Evolutionary conservation across 305 asterid species (phyloP), one percentile per base, ranked within the genome.

Genomic region (Fraxinus platypoda): DNA sequence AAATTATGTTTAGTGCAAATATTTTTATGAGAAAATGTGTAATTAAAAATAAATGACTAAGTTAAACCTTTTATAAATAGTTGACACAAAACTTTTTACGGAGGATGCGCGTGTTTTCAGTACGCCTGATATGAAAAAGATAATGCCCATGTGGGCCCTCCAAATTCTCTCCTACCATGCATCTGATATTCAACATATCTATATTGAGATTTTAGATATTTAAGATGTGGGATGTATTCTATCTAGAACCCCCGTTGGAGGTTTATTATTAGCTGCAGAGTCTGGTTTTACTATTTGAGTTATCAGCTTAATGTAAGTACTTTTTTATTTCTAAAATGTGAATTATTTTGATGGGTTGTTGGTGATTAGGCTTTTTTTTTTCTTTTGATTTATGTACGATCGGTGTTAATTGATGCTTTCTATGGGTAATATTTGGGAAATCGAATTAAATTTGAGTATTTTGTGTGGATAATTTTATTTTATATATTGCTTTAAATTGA

Each of bases 291-390:
- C 80, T 82, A 79, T 78, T 59, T 75, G 52, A 75, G 70, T 78
- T 85, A 9, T 74, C 86, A 23, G 78, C 76, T 84, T 70, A 71
- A 75, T 26, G 92, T 90, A 87, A 90, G 91, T 89, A 84, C 77
- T 84, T 82, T 19, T 74, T 74, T n/a, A 49, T 81, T 49, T 79
- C 73, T 66, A 25, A 66, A 66, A 11, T 8, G 73, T 25, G 73
- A 26, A 25, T 66, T 25, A 66, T 66, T 26, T 66, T 66, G 6
- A 25, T 26, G 73, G 33, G 35, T 25, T 25, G n/a, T 62, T 66
- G 31, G 73, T 9, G 35, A 66, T 64, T 66, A 66, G 73, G 73
- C 34, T 66, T 66, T 87, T 75, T 75, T 15, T 38, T 38, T 8
- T 1, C 54, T 57, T 74, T 79, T 34, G 13, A 68, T 43, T 59